Evolutionary conservation across 2,329 filamentous ascomycete species (phyloP), one percentile per base, ranked within the genome.

Genomic region (Biscogniauxia mediterranea): DNA sequence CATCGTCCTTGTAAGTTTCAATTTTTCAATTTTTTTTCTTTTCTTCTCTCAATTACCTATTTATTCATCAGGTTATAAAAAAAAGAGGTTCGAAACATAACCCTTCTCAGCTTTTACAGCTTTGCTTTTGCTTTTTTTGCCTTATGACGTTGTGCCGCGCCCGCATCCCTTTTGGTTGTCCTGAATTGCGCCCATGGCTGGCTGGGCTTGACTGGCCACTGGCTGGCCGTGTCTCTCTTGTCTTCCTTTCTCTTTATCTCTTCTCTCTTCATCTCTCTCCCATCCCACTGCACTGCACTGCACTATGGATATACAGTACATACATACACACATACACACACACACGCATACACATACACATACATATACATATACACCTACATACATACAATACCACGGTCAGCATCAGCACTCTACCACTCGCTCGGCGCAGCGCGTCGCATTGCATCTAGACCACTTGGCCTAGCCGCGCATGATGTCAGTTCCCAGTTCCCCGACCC

Each of bases 1-100:
- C 54, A 91, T 92, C 77, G 81, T 92, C 61, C 76, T 92, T 80
- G 89, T 92, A 79, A 80, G 88, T 83, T 57, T 56, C 61, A 57
- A 63, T 52, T 54, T 59, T 23, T 13, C n/a, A n/a, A n/a, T n/a
- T 59, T 60, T 57, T 46, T 56, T 38, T 26, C 1, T 49, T 42
- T 28, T 1, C 28, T 49, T 32, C 3, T 32, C 28, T 32, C 60
- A 58, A 61, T 52, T 61, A 52, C 60, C 63, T 62, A 61, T 65
- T 55, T 50, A 46, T 46, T 60, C 61, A 60, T 60, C 42, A 60
- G 54, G 53, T 57, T 15, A 21, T 32, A 4, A 32, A 32, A 13
- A 32, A 32, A 32, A 9, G 7, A 32, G 11, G 28, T 32, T 32
- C 28, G 11, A 32, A 32, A 13, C 7, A 32, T 32, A 2, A 23